Percentiles rank a stretch among this genome's conserved stretches.
Conservation (phyloP, 192 early-diverging fungal genomes). For the Backusella luteola region DNA sequence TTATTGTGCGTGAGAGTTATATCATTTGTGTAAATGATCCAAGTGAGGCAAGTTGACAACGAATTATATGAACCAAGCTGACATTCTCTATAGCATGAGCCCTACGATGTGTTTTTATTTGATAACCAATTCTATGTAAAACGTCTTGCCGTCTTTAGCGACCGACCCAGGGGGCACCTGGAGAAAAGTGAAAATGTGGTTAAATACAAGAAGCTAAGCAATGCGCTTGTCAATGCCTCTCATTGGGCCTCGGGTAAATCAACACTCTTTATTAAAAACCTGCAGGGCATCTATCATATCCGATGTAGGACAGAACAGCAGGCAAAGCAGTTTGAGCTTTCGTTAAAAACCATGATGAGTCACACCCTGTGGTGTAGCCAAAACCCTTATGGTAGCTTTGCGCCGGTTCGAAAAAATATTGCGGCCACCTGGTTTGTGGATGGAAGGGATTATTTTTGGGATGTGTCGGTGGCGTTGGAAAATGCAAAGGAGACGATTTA, state of each 20-base stretch:
- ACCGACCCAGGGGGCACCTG: conserved; percentile 20
- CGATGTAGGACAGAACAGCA: conserved; percentile 61
- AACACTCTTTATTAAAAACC: conserved; percentile 57
- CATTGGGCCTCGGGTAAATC: conserved; percentile 10
- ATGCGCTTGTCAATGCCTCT: neutral
- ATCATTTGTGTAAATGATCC: conserved; percentile 45
- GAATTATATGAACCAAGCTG: neutral
- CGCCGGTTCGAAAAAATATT: conserved; percentile 62
- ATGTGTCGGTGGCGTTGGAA: conserved; percentile 64
- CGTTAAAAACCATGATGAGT: conserved; percentile 49
- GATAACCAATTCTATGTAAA: conserved; percentile 39
- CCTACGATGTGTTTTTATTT: conserved; percentile 45
- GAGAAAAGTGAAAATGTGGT: neutral
- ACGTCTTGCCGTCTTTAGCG: conserved; percentile 28
- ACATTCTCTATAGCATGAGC: conserved; percentile 27
- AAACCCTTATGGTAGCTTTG: conserved; percentile 68
- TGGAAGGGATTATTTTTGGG: conserved; percentile 73
- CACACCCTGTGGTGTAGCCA: conserved; percentile 50
- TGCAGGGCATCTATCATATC: conserved; percentile 61
- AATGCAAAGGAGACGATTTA: conserved; percentile 70
- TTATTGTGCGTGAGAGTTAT: conserved; percentile 65
- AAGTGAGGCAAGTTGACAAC: conserved; percentile 37
- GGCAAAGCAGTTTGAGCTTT: conserved; percentile 60
- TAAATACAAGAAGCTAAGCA: neutral
- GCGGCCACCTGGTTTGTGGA: conserved; percentile 72